Evolutionary conservation across 2,329 filamentous ascomycete genomes (phyloP), one percentile per base, ranked within the genome.

Genomic region (Hypoxylon sp.): DNA sequence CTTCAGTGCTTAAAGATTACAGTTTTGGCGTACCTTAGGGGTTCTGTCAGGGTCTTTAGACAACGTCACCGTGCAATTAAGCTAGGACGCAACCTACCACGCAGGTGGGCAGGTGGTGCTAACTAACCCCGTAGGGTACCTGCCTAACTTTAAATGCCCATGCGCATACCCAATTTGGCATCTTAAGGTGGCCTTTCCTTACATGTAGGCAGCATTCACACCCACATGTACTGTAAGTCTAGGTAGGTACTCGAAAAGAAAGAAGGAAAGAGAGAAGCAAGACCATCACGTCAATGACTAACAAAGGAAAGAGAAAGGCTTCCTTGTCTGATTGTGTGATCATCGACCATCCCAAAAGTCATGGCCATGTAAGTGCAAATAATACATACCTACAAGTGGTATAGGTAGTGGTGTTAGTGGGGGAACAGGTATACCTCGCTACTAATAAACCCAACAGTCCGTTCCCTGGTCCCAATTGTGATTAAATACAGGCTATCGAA

Each of bases 1-100:
- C 29, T 42, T 31, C 37, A 24, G 54, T 57, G 63, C 51, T 60
- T 21, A 27, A 57, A 47, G 37, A 67, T 69, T 61, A 58, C 55
- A 48, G 46, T 64, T 67, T 65, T 47, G 48, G 51, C 59, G 63
- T 63, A 37, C 56, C 52, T 58, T 61, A 55, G 39, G 60, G 63
- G 63, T 67, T 65, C 60, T 42, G 64, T 55, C 64, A 69, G 63
- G 67, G 67, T 69, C 61, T 57, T 54, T 46, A 60, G n/a, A 65
- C 47, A 67, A 70, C 68, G 68, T 70, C 68, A 68, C 63, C 44
- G 44, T 58, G 52, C 48, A 53, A 67, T 57, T 62, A 52, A 52
- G 46, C 29, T 62, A 55, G 51, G 51, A 53, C 39, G 50, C 39
- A 37, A 46, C 48, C 6, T 42, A 51, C 13, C 24, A 27, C 24